Evolutionary conservation across 441 rosid genomes (phyloP), one percentile per base, ranked within the genome.

Genomic region (Hura crepitans): DNA sequence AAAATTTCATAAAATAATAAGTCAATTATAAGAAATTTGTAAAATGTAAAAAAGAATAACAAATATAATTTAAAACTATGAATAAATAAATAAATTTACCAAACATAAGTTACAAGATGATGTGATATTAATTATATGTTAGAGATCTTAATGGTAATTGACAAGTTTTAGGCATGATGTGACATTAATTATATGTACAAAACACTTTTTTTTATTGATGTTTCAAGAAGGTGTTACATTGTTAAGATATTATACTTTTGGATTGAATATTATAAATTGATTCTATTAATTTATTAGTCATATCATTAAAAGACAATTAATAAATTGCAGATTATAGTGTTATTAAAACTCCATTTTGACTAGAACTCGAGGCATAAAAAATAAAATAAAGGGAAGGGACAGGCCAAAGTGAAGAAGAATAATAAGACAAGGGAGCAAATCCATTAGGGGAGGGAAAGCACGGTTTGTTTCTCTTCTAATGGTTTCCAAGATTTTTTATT

Each of bases 401-500:
- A 68, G 73, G 67, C 63, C 71, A n/a, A n/a, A n/a, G n/a, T 30
- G 25, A 62, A 28, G 60, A 65, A 81, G 72, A 37, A 53, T 27
- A 17, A 13, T 22, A 42, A 68, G 72, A 67, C 37, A 35, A 31
- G 25, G 70, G 42, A 62, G 53, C 70, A 77, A 67, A 54, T 74
- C 66, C 43, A 35, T 54, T 68, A 70, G 68, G 54, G 55, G 37
- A 73, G 23, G 58, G 39, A 37, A 69, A 57, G 78, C 69, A 69
- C 71, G 86, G 77, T 73, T 39, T 77, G 74, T 67, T 80, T 70
- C 66, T 65, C 37, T 61, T 8, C 42, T 25, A n/a, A 39, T n/a
- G 53, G 46, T 17, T 43, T 57, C 39, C 6, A 28, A 23, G 23
- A 22, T 22, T n/a, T 46, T 47, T 17, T 51, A 3, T 54, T 35